Evolutionary conservation across 345 rosid species (phyloP).

Genomic region (Salix brachista): DNA sequence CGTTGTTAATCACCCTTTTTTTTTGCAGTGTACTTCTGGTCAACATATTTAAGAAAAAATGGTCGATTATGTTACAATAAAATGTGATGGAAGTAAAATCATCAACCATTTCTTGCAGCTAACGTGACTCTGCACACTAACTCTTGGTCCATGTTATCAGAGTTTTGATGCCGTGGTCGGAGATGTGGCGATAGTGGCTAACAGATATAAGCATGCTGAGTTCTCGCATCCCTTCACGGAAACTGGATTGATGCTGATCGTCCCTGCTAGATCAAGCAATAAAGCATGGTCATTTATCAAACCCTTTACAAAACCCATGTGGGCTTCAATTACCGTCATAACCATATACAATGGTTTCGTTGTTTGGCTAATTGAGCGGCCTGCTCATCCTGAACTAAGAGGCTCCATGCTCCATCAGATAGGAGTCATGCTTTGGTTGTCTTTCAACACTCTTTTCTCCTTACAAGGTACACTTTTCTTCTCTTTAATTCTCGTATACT

Average conservation of each 20-base stretch:
- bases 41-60: too few relatives aligned
- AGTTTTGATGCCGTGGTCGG: slow-evolving; percentile 16
- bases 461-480: slow-evolving; percentile 11
- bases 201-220: slow-evolving; percentile 13
- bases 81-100: too few relatives aligned
- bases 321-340: slow-evolving; percentile 11
- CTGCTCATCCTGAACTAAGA: not conserved
- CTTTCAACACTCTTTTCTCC: slow-evolving; percentile 25
- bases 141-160: slow-evolving; percentile 7
- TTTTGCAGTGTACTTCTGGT: too few relatives aligned
- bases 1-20: too few relatives aligned
- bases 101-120: too few relatives aligned
- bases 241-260: slow-evolving; percentile 21
- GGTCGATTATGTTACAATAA: too few relatives aligned
- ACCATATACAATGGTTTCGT: slow-evolving; percentile 26
- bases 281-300: slow-evolving; percentile 19
- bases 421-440: slow-evolving; percentile 17
- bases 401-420: slow-evolving; percentile 14
- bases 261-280: slow-evolving; percentile 1
- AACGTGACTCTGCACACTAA: not conserved
- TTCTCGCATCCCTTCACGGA: slow-evolving; percentile 29
- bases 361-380: slow-evolving; percentile 24
- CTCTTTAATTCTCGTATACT: not conserved
- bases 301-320: slow-evolving; percentile 22
- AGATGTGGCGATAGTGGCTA: slow-evolving; percentile 9